Evolutionary conservation across 1,139 yeast species (phyloP).

Genomic region (Lodderomyces parapsilosis): DNA sequence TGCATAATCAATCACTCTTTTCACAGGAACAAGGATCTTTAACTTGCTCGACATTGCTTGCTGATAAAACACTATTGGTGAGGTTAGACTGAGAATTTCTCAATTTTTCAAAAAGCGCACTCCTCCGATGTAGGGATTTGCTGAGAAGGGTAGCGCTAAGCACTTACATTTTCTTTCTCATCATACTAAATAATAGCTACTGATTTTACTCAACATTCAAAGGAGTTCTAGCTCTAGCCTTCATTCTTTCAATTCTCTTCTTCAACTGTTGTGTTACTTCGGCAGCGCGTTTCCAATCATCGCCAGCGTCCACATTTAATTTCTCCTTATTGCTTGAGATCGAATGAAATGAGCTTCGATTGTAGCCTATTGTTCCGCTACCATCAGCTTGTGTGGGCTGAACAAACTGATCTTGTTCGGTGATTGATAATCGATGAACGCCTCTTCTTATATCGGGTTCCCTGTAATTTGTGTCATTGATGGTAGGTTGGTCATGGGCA

Average conservation of each 20-base stretch:
- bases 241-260: slow-evolving; percentile 89
- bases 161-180: too few relatives aligned
- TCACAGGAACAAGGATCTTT: slow-evolving; percentile 87
- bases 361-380: neutral
- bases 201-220: slow-evolving; percentile 9
- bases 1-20: slow-evolving; percentile 92
- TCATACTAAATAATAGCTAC: too few relatives aligned
- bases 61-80: too few relatives aligned
- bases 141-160: neutral
- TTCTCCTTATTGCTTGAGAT: slow-evolving; percentile 6
- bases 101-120: neutral
- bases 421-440: slow-evolving; percentile 47
- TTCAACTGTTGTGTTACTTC: slow-evolving; percentile 84
- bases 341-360: neutral
- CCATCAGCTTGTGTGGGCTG: neutral
- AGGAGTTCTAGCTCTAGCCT: slow-evolving; percentile 37
- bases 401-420: slow-evolving; percentile 21
- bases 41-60: slow-evolving; percentile 48
- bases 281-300: slow-evolving; percentile 88
- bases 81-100: neutral
- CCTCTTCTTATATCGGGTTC: slow-evolving; percentile 38
- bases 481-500: slow-evolving; percentile 1
- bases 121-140: neutral
- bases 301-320: slow-evolving; percentile 42
- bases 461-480: neutral